Evolutionary conservation across 1,284 basidiomycete genomes (phyloP), one percentile per base, ranked within the genome.

Genomic region (Tremellales sp.): DNA sequence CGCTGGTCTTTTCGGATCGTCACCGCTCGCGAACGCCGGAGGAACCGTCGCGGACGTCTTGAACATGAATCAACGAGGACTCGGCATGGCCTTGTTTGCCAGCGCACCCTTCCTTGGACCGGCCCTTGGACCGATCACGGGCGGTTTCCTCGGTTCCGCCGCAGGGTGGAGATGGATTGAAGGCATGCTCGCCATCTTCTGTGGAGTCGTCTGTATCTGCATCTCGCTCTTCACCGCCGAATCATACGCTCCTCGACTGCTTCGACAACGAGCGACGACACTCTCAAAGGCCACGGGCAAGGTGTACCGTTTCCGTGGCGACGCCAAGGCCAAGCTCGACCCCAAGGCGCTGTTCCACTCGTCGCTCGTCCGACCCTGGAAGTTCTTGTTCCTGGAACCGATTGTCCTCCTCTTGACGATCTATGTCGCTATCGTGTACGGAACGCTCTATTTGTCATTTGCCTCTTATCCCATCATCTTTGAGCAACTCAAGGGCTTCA

Each of bases 21-120:
- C 70, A 2, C 66, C 71, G 9, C 54, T 73, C 3, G 62, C 70
- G 46, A 72, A 71, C 42, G 70, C 68, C 12, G 72, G 71, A 24
- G 72, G 67, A 4, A 65, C 61, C 28, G 58, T 74, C 36, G 54
- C 63, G 9, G 70, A 72, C 34, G 58, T 72, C 8, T 58, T 72
- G 40, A 59, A 63, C 43, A 58, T 62, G 43, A 59, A 58, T 31
- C 61, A 68, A 48, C 51, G 68, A 45, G 70, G 68, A 43, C 47
- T 67, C 40, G 66, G 63, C 35, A 67, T 66, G 63, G 79, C 78
- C 33, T 51, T 85, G 25, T 84, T 85, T 60, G 77, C 80, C 1
- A 78, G 80, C 2, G 77, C 78, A 35, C 79, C 83, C 0, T 86
- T 85, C 65, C 61, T 81, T 3, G 84, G 84, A 5, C 82, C 84